A percentile compares a stretch with the other conserved stretches of the same genome.
phyloP scores from a whole-genome alignment of 106 monocot species.

The Dendrobium chrysotoxum region DNA sequence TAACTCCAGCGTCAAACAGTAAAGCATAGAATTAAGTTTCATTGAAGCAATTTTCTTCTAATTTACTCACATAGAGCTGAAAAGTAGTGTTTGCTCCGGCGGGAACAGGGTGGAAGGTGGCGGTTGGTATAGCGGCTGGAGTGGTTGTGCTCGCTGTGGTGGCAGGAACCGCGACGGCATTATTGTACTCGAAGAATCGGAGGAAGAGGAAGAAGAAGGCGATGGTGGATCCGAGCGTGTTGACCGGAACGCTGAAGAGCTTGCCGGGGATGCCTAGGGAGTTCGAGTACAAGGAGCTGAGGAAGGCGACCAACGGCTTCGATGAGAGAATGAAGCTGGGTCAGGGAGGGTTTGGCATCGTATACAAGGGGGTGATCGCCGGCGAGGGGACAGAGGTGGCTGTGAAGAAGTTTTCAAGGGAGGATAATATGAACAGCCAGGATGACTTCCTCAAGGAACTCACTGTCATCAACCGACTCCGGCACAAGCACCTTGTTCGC shows the following conservation, averaged over 20 bases:
- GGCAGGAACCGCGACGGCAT: background rate
- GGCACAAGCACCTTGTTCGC: slow-evolving; percentile 69
- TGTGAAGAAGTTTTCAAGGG: slow-evolving; percentile 79
- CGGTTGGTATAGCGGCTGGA: slow-evolving; percentile 11
- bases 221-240: slow-evolving; percentile 10
- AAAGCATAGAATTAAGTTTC: no score
- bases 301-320: slow-evolving; percentile 60
- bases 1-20: no score
- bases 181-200: slow-evolving; percentile 3
- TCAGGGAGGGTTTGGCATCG: slow-evolving; percentile 63
- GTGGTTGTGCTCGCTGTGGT: background rate
- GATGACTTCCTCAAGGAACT: slow-evolving; percentile 87
- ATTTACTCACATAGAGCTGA: no score
- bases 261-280: slow-evolving; percentile 71
- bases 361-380: slow-evolving; percentile 51
- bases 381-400: slow-evolving; percentile 42
- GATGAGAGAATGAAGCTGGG: slow-evolving; percentile 57
- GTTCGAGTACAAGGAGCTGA: slow-evolving; percentile 59
- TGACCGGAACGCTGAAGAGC: slow-evolving; percentile 25
- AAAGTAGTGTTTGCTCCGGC: background rate
- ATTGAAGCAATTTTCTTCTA: no score
- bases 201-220: slow-evolving; percentile 5
- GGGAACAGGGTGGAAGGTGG: slow-evolving; percentile 12
- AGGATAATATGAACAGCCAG: slow-evolving; percentile 31
- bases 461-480: slow-evolving; percentile 85